Percentiles rank a stretch among this genome's conserved stretches.
These are phyloP conservation scores for Cicer yamashitae DNA, from an alignment of 306 rosid species.

Conservation along the genomic window DNA sequence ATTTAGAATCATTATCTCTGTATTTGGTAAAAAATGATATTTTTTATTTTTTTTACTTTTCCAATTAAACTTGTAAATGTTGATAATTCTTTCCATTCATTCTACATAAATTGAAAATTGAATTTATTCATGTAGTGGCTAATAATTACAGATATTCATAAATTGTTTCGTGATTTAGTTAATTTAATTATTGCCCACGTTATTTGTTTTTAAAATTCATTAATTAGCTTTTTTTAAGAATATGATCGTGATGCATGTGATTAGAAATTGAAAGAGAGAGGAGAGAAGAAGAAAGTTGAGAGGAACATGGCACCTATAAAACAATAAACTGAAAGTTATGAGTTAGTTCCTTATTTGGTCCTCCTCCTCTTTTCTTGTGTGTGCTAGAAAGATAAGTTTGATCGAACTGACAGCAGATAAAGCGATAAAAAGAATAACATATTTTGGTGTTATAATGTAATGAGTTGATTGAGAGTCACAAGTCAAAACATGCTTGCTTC, in stretches of 20 bases:
- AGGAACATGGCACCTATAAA: slow-evolving; percentile 35
- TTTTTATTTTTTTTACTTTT: not conserved
- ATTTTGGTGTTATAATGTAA: no score
- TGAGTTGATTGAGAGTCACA: no score
- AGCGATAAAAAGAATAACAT: no score
- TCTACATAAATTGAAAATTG: slow-evolving; percentile 33
- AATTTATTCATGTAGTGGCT: slow-evolving; percentile 28
- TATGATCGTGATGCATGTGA: slow-evolving; percentile 20
- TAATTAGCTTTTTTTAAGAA: not conserved
- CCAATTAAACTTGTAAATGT: slow-evolving; percentile 35
- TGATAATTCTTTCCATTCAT: slow-evolving; percentile 56
- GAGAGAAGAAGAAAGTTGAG: not conserved
- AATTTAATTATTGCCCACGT: not conserved
- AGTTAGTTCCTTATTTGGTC: slow-evolving; percentile 38
- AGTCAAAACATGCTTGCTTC: no score
- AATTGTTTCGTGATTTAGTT: not conserved
- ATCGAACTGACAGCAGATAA: slow-evolving; percentile 19
- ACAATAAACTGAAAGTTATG: slow-evolving; percentile 47
- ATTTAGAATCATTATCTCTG: not conserved
- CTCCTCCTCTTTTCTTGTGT: slow-evolving; percentile 46
- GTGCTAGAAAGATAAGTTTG: slow-evolving; percentile 45
- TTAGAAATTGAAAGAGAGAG: not conserved
- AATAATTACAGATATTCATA: not conserved
- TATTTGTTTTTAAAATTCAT: not conserved
- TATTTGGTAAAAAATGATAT: not conserved